Evolutionary conservation across 441 rosid species (phyloP), one percentile per base, ranked within the genome.

Genomic region (Geranium incanum): DNA sequence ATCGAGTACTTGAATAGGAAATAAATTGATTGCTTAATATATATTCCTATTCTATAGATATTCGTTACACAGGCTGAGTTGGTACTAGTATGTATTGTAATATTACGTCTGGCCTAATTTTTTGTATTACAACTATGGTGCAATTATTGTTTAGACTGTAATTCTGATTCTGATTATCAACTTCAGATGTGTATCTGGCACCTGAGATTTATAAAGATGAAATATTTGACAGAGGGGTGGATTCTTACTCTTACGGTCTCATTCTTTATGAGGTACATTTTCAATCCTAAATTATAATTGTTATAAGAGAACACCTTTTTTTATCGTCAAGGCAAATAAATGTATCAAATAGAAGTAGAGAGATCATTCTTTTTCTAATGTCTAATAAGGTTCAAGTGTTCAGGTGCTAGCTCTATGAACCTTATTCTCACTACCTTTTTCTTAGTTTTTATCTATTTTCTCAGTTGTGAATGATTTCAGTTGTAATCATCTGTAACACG

Each of bases 141-240:
- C 33, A 28, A 28, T 28, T 28, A 28, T 28, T 28, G 33, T 28
- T 28, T 28, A 59, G 11, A 59, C 6, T 59, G 64, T 11, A 57
- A n/a, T 70, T 43, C 74, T 70, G 64, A 19, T 36, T n/a, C 37
- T 52, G 71, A 79, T 78, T 62, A 68, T 72, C 69, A 28, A 28
- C 75, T 73, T 77, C 76, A 92, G 99, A 84, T 87, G 75, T 88
- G 43, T 94, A 90, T 74, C 62, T 76, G 78, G 97, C 97, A 72
- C 99, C 99, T 72, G 99, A 94, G 84, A 68, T 92, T 74, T 88
- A 81, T 82, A 80, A 81, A 75, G 89, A 86, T 75, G 86, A 84
- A 76, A 75, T 81, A 72, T 88, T 89, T 78, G 97, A 90, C 72
- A 85, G 94, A 78, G 87, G 89, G 72, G 94, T 82, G 41, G 99